Evolutionary conservation across 192 early-diverging fungal species (phyloP), one percentile per base, ranked within the genome.

Genomic region (Backusella australiensis): DNA sequence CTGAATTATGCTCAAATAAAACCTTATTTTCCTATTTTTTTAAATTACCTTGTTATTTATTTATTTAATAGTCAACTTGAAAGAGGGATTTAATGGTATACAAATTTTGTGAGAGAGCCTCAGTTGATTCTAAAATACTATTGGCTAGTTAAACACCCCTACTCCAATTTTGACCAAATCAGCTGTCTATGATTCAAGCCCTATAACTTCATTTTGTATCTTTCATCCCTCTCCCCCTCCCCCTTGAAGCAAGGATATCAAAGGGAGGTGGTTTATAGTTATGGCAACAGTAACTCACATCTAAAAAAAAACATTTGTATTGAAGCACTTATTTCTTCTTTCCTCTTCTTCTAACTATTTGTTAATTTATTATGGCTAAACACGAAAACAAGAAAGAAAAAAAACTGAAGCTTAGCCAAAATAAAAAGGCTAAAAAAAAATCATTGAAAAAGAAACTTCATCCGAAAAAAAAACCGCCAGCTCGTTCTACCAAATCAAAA

Each of bases 371-470:
- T 49, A 59, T 59, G 53, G 9, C 53, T 26, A 7, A 59, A 23
- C 53, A 59, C 23, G 23, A 59, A 59, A 11, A 26, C 23, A 59
- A 59, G 23, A 63, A 63, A 63, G 23, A 63, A 63, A 63, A 29
- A 29, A 26, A 63, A 26, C 21, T n/a, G 12, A 29, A 4, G 11
- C 2, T 12, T 63, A 63, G 56, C 12, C 56, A 63, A 12, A 63
- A 63, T 29, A 63, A 29, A 63, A 63, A 63, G 56, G n/a, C 23
- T 63, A 63, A 63, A 26, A 63, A 63, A 63, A 63, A 63, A 63
- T 3, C 56, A 63, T 29, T 63, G 3, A 63, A 29, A 63, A 63
- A 63, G 23, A 63, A 63, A 63, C 56, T 29, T 29, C 56, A 63
- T 63, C 26, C 56, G 56, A 63, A 63, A 63, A 63, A 63, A 63